Evolutionary conservation across 345 rosid species (phyloP), one percentile per base, ranked within the genome.

Genomic region (Acer yangbiense): DNA sequence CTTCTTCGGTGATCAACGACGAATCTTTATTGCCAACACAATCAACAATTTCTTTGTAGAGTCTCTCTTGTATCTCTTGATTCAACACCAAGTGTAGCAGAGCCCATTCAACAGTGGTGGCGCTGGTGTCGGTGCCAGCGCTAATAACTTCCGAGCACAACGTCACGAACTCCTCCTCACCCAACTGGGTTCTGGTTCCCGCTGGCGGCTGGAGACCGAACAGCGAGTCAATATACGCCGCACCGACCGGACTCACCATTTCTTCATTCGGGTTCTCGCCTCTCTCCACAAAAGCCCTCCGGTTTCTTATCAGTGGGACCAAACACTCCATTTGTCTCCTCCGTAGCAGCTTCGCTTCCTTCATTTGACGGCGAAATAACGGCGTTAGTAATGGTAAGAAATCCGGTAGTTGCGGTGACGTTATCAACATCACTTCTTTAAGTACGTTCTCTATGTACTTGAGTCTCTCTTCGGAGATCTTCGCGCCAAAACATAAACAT

Each of bases 191-290:
- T 20, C 95, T 80, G 3, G 89, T 86, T 35, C 39, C 39, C 39
- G 39, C 39, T 18, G 85, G 83, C 0, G 83, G 85, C 17, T 90
- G 75, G 3, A 96, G 85, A 72, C 77, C 65, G 43, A 91, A 89
- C 79, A 96, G 83, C 7, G 98, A 94, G 75, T 96, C 99, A 12
- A 94, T 86, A 18, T 94, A 96, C 6, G 99, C 99, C 0, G 99
- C 98, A n/a, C 99, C 99, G 0, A 90, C 82, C 0, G 91, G 95
- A 83, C 99, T 96, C 76, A 88, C 93, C 99, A 96, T 93, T 69
- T 88, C 91, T 16, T 81, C 68, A 14, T 78, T 78, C 58, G 86
- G 81, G 52, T 79, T 76, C 65, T 87, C 88, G 11, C 87, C 85
- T 11, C 76, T 83, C 52, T 89, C 88, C 0, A 89, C 88, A 61